Conservation (phyloP, 179 eudicot species). For the Camellia oleifera region DNA sequence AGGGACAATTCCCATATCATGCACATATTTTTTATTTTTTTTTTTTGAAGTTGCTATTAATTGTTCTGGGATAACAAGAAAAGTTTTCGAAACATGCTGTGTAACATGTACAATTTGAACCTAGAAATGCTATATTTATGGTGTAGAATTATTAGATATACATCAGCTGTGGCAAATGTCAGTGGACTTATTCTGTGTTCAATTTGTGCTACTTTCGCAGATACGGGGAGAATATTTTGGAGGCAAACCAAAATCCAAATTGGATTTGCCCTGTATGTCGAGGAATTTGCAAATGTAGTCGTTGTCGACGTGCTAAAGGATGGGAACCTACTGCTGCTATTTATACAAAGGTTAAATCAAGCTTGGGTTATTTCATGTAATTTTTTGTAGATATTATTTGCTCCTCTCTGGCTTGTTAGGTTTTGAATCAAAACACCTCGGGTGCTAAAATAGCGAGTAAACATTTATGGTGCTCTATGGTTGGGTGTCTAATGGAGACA, state of each 20-base stretch:
- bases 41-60: not conserved
- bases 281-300: constrained; percentile 82
- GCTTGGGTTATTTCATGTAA: not conserved
- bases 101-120: not conserved
- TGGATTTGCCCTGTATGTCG: constrained; percentile 78
- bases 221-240: constrained; percentile 74
- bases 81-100: not conserved
- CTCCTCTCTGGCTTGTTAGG: not conserved
- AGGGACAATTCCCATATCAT: not conserved
- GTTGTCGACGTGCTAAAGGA: constrained; percentile 68
- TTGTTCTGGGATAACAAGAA: not conserved
- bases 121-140: not conserved
- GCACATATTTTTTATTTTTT: not conserved
- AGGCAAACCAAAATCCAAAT: constrained; percentile 40
- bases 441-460: not conserved
- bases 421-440: not conserved
- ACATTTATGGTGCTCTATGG: not conserved
- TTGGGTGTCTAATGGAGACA: constrained; percentile 2
- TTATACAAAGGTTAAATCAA: constrained; percentile 42
- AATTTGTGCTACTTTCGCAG: constrained; percentile 24
- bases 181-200: not conserved
- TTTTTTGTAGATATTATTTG: not conserved
- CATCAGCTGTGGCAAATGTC: not conserved
- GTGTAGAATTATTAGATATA: not conserved
- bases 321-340: constrained; percentile 52